A percentile compares a stretch with the other conserved stretches of the same genome.
Evolutionary conservation across 2,329 filamentous ascomycete species (phyloP).

Genomic region (Aquanectria penicillioides): DNA sequence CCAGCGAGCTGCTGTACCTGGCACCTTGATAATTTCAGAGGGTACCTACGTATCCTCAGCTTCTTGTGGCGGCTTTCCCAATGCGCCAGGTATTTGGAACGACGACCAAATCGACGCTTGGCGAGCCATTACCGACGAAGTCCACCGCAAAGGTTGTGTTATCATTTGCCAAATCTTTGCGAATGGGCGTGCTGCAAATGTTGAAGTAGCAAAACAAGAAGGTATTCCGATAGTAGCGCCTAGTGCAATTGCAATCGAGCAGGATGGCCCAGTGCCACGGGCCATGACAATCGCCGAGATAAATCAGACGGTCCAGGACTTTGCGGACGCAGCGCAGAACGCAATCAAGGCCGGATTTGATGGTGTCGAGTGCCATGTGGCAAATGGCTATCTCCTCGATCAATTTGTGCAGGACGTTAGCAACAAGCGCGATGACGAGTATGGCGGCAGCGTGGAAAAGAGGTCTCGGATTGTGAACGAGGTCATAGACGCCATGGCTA

Average conservation of each 20-base stretch:
- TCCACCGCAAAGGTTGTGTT: conserved; percentile 69
- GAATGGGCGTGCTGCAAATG: conserved; percentile 63
- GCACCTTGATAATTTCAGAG: conserved; percentile 56
- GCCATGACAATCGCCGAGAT: conserved; percentile 75
- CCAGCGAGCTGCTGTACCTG: conserved; percentile 54
- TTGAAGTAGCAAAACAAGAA: conserved; percentile 38
- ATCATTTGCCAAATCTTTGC: conserved; percentile 73
- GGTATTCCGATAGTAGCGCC: conserved; percentile 41
- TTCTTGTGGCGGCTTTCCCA: conserved; percentile 45
- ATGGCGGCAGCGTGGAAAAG: conserved; percentile 64
- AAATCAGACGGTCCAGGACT: conserved; percentile 66
- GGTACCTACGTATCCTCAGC: conserved; percentile 53
- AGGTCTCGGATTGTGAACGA: conserved; percentile 63
- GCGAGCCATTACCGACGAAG: conserved; percentile 69
- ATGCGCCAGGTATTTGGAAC: conserved; percentile 68
- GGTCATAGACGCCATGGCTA: conserved; percentile 52
- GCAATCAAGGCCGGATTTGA: conserved; percentile 75
- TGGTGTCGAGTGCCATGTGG: conserved; percentile 70
- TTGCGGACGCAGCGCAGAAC: conserved; percentile 61
- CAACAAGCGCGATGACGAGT: conserved; percentile 62
- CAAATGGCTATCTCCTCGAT: conserved; percentile 70
- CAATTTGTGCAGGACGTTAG: conserved; percentile 65
- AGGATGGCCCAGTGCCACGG: conserved; percentile 63
- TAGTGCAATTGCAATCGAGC: conserved; percentile 50
- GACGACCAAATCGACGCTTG: conserved; percentile 67